phyloP scores from a whole-genome alignment of 805 yeast species.

The Pichia ethanolica region DNA sequence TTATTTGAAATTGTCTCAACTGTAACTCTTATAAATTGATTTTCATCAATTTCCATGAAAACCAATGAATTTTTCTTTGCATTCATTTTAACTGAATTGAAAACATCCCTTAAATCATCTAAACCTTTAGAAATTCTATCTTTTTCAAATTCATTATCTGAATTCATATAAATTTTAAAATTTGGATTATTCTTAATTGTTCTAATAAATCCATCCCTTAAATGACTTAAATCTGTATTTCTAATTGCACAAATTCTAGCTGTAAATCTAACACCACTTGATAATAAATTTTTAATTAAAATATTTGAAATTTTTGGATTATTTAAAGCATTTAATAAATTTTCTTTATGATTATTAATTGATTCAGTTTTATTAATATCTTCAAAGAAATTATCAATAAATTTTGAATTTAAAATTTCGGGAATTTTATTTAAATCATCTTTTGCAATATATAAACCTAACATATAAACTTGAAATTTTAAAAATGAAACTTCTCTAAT shows the following conservation, averaged over 20 bases:
- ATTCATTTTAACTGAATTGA: slow-evolving; percentile 50
- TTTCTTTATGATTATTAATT: slow-evolving; percentile 29
- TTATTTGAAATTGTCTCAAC: slow-evolving; percentile 5
- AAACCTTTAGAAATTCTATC: slow-evolving; percentile 39
- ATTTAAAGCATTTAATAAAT: slow-evolving; percentile 36
- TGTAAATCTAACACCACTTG: slow-evolving; percentile 51
- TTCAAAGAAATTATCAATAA: slow-evolving; percentile 28
- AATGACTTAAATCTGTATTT: slow-evolving; percentile 84
- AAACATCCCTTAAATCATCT: slow-evolving; percentile 54
- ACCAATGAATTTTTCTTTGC: slow-evolving; percentile 71
- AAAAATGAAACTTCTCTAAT: slow-evolving; percentile 77
- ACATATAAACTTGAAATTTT: slow-evolving; percentile 75
- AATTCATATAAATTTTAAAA: slow-evolving; percentile 40
- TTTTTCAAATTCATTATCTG: slow-evolving; percentile 34
- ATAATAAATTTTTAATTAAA: slow-evolving; percentile 50
- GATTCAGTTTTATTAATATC: slow-evolving; percentile 5
- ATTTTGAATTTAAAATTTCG: slow-evolving; percentile 37
- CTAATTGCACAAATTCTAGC: slow-evolving; percentile 81
- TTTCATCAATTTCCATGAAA: slow-evolving; percentile 43
- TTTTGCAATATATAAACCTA: slow-evolving; percentile 70
- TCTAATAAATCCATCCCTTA: slow-evolving; percentile 83
- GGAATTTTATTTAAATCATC: slow-evolving; percentile 42
- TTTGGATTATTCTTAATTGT: slow-evolving; percentile 63
- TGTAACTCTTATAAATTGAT: slow-evolving; percentile 39
- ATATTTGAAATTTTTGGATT: slow-evolving; percentile 47